phyloP scores from a whole-genome alignment of 225 moss, liverwort and hornwort genomes.

The Pseudoscleropodium purum region DNA sequence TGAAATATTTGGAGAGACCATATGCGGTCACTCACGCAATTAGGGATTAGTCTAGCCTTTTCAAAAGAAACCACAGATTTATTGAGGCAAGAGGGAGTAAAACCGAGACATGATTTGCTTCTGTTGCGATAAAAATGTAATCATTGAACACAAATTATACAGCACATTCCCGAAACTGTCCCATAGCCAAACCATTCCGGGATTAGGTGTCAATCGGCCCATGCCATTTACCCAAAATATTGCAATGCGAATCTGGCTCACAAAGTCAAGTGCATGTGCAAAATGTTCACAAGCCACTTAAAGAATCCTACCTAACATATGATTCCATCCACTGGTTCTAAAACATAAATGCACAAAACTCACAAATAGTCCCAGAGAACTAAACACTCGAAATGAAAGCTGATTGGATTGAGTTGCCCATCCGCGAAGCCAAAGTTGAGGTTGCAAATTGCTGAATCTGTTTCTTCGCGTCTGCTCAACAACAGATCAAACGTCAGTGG shows the following conservation, averaged over 20 bases:
- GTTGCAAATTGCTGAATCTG: constrained; percentile 58
- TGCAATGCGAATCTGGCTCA: constrained; percentile 2
- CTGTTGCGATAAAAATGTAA: background rate
- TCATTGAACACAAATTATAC: background rate
- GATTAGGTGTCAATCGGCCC: background rate
- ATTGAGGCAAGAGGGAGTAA: background rate
- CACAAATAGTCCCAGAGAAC: background rate
- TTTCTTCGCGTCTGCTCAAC: constrained; percentile 53
- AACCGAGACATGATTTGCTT: background rate
- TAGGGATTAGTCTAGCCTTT: background rate
- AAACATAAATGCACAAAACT: constrained; percentile 5
- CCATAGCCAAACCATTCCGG: background rate
- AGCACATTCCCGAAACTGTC: background rate
- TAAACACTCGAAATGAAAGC: constrained; percentile 52
- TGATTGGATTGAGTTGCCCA: constrained; percentile 40
- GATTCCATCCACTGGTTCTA: background rate
- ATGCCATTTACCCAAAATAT: background rate
- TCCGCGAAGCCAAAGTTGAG: constrained; percentile 35
- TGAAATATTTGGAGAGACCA: background rate
- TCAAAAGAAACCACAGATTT: too few relatives aligned
- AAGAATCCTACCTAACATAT: background rate
- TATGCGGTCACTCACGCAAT: background rate
- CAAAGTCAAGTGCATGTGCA: background rate
- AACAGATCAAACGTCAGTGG: background rate
- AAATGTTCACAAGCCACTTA: background rate